Base-by-base conservation (phyloP, 2,329 filamentous ascomycete species). In the Curvularia lunata region DNA sequence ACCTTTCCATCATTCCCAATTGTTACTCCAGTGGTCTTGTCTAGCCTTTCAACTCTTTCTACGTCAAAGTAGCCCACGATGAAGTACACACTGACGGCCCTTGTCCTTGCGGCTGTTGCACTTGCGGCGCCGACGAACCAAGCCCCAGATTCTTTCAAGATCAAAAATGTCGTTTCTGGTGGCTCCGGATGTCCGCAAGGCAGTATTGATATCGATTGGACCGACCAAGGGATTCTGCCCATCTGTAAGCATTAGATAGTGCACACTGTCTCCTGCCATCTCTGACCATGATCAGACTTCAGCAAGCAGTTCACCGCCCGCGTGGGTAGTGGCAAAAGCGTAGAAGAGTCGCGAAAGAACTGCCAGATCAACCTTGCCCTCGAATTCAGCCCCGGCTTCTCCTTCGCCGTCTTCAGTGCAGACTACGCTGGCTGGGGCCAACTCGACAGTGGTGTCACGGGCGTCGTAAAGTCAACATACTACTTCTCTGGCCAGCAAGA, bases 301-400 rank as follows among this genome's bases (percentile, higher is more conserved):
- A 59, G 60, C 56, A 66, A 65, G 13, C 65, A 69, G 19, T 77
- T 75, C 67, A 72, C 68, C 34, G 72, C 74, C 4, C 54, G 58
- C 9, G 71, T 75, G 19, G 74, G 74, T 13, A 54, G 63, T 41
- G 55, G 54, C 28, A 62, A 68, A 27, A 41, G 61, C 2, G 50
- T 65, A 43, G 63, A 66, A 40, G 65, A 75, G 27, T 71, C 69
- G 18, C 73, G 75, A 59, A 77, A 77, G 56, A 74, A 74, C 67
- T 77, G 74, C 69, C 75, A 77, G 50, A 63, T 78, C 54, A 76
- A 74, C 59, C 61, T 78, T 55, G 61, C 62, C n/a, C 61, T 73
- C 23, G 54, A 70, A 52, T 77, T 65, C 62, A 69, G 53, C 23
- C 66, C 72, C 62, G 79, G 77, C 64, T 74, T 74, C 74, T 54